A percentile compares a stretch with the other conserved stretches of the same genome.
Conservation (phyloP, 805 yeast species). For the Tanozyma kutaoensis region DNA sequence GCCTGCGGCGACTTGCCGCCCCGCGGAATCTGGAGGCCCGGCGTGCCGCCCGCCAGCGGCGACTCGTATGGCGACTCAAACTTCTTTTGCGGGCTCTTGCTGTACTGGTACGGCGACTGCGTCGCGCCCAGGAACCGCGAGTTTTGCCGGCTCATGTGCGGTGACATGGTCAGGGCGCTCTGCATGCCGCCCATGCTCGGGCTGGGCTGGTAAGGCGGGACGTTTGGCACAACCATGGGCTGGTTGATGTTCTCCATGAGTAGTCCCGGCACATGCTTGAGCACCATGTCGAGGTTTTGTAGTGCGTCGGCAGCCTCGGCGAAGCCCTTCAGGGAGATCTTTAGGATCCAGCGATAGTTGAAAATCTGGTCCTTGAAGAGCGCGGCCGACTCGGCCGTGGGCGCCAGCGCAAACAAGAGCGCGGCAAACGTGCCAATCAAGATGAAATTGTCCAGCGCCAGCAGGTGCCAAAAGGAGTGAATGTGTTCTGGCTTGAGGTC, state of each 20-base stretch:
- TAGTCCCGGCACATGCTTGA: slow-evolving; percentile 66
- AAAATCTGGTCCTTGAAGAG: slow-evolving; percentile 55
- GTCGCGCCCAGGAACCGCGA: too few species aligned
- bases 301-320: slow-evolving; percentile 70
- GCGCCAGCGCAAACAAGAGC: slow-evolving; percentile 56
- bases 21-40: slow-evolving; percentile 3
- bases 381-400: slow-evolving; percentile 44
- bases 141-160: slow-evolving; percentile 2
- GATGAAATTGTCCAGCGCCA: slow-evolving; percentile 67
- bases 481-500: slow-evolving; percentile 71
- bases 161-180: slow-evolving; percentile 1
- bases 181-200: background rate
- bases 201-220: slow-evolving; percentile 5
- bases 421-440: slow-evolving; percentile 84
- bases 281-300: slow-evolving; percentile 53
- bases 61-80: slow-evolving; percentile 7
- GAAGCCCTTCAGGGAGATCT: slow-evolving; percentile 64
- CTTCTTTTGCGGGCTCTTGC: slow-evolving; percentile 1
- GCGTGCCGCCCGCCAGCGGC: slow-evolving; percentile 8
- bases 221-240: slow-evolving; percentile 23
- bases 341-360: slow-evolving; percentile 65
- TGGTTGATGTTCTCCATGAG: slow-evolving; percentile 24
- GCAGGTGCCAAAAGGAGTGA: slow-evolving; percentile 83
- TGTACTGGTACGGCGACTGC: too few species aligned
- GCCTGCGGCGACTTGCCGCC: slow-evolving; percentile 14